Evolutionary conservation across 192 early-diverging fungal species (phyloP).

Genomic region (Linnemannia schmuckeri): DNA sequence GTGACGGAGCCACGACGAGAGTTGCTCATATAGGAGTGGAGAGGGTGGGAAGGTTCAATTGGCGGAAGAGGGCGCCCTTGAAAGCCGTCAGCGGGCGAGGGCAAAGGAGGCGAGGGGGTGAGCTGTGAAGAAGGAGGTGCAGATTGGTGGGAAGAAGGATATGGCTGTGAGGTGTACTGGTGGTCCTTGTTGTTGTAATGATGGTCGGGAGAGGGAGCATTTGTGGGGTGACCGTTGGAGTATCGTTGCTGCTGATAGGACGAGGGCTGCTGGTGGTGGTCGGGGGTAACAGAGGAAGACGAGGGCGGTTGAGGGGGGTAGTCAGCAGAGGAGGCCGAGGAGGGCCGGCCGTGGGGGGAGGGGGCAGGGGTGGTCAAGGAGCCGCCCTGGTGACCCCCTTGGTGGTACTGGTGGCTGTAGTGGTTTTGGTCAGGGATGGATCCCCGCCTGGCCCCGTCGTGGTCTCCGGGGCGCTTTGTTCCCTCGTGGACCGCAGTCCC

Average conservation of each 20-base stretch:
- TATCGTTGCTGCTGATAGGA: constrained; percentile 23
- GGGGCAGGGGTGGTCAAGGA: constrained; percentile 33
- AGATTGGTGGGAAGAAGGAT: background rate
- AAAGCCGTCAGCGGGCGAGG: constrained; percentile 39
- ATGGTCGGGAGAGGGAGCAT: constrained; percentile 18
- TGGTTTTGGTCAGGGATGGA: constrained; percentile 34
- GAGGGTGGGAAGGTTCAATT: constrained; percentile 47
- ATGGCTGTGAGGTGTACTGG: constrained; percentile 2
- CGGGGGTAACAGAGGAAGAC: background rate
- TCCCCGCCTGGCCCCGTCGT: constrained; percentile 13
- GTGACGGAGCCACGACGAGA: constrained; percentile 47
- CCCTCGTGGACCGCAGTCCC: constrained; percentile 20
- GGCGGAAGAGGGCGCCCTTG: constrained; percentile 44
- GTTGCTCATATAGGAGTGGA: constrained; percentile 40
- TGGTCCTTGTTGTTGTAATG: constrained; percentile 23
- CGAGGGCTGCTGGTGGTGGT: background rate
- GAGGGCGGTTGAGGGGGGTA: background rate
- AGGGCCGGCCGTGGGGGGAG: constrained; percentile 25
- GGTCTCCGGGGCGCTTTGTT: background rate
- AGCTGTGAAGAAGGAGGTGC: constrained; percentile 6
- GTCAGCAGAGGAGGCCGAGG: constrained; percentile 10
- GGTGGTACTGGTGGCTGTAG: constrained; percentile 4
- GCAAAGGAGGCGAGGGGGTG: constrained; percentile 49
- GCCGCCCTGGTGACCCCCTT: background rate
- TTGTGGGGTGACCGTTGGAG: constrained; percentile 29